These are phyloP conservation scores for Durotheca rogersii DNA, from an alignment of 495 filamentous ascomycete species.

Conservation along the genomic window DNA sequence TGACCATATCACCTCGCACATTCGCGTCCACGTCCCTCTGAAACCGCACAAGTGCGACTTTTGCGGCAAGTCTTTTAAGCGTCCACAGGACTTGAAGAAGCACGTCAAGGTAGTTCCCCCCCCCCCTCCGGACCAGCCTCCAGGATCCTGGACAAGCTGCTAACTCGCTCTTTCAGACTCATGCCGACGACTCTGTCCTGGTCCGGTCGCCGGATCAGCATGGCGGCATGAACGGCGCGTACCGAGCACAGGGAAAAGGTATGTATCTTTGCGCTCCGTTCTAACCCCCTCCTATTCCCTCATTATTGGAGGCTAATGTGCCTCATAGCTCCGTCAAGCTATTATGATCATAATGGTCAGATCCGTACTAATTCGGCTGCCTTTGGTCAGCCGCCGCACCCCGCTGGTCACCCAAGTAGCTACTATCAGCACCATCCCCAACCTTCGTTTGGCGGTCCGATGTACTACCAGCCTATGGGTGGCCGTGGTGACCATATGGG, in stretches of 20 bases:
- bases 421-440: constrained; percentile 63
- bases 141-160: not conserved
- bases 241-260: constrained; percentile 58
- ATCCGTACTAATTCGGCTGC: constrained; percentile 56
- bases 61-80: constrained; percentile 98
- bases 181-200: constrained; percentile 94
- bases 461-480: constrained; percentile 68
- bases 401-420: constrained; percentile 50
- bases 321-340: constrained; percentile 54
- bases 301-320: constrained; percentile 44
- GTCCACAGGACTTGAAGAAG: constrained; percentile 98
- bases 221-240: constrained; percentile 59
- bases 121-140: too few relatives aligned
- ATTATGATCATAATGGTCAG: constrained; percentile 60
- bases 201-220: constrained; percentile 71
- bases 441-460: constrained; percentile 53
- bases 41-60: constrained; percentile 99
- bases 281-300: constrained; percentile 25
- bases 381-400: constrained; percentile 51
- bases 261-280: constrained; percentile 36
- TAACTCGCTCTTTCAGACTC: constrained; percentile 56
- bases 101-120: constrained; percentile 94
- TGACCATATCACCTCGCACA: constrained; percentile 99
- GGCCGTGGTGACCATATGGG: constrained; percentile 49
- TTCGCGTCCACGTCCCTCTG: constrained; percentile 94